A percentile compares a stretch with the other conserved stretches of the same genome.
phyloP scores from a whole-genome alignment of 1,139 yeast genomes.

The Magnusiomyces suaveolens region DNA sequence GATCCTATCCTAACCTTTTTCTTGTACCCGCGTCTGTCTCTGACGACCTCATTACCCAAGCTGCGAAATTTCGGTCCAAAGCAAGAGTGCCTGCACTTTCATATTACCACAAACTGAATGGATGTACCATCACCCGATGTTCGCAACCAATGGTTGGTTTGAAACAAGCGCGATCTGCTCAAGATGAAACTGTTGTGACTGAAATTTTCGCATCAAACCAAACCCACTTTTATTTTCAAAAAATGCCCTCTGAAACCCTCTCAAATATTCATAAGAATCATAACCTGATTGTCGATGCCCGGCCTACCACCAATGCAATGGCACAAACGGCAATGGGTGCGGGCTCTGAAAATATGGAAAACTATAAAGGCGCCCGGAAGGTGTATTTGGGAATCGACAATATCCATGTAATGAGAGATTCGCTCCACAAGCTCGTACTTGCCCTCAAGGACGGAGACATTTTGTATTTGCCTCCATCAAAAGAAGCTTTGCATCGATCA shows the following conservation, averaged over 20 bases:
- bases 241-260: conserved; percentile 27
- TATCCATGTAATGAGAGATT: conserved; percentile 89
- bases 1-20: conserved; percentile 61
- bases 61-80: conserved; percentile 78
- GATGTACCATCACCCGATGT: conserved; percentile 74
- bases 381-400: conserved; percentile 86
- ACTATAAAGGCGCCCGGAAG: conserved; percentile 58
- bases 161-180: conserved; percentile 78
- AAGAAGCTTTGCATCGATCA: conserved; percentile 46
- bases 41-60: conserved; percentile 73
- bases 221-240: conserved; percentile 22
- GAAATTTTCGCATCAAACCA: conserved; percentile 54
- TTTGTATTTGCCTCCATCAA: conserved; percentile 37
- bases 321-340: conserved; percentile 97
- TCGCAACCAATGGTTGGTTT: conserved; percentile 91
- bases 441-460: conserved; percentile 63
- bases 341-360: conserved; percentile 88
- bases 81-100: conserved; percentile 74
- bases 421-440: conserved; percentile 53
- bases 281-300: conserved; percentile 76
- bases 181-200: conserved; percentile 72
- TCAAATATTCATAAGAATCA: too few relatives aligned
- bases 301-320: conserved; percentile 90
- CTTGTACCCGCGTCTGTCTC: conserved; percentile 69
- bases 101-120: conserved; percentile 61